phyloP scores from a whole-genome alignment of 805 yeast species.

The Jamesozyma rosinii region DNA sequence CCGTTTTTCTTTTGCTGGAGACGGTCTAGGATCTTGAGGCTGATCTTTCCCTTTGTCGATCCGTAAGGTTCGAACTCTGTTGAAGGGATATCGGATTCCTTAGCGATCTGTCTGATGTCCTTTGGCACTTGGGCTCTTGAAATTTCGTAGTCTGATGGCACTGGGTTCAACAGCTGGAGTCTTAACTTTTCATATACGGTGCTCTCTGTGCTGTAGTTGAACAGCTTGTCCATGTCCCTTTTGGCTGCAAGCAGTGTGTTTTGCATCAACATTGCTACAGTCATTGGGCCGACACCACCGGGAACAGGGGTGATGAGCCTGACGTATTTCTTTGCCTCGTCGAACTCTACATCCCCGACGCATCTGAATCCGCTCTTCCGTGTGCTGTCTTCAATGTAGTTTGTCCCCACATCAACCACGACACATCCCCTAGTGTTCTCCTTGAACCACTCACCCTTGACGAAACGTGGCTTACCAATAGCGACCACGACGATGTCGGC shows the following conservation, averaged over 20 bases:
- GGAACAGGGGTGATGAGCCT: constrained; percentile 75
- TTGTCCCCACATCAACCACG: constrained; percentile 78
- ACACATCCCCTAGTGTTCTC: constrained; percentile 41
- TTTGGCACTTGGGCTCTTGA: constrained; percentile 70
- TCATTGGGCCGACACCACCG: constrained; percentile 91
- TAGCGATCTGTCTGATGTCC: constrained; percentile 56
- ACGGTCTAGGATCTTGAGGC: constrained; percentile 53
- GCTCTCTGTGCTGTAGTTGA: constrained; percentile 6
- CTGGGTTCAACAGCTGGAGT: constrained; percentile 51
- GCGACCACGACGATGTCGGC: constrained; percentile 87
- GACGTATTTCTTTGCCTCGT: constrained; percentile 34
- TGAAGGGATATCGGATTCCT: constrained; percentile 57
- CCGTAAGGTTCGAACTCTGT: constrained; percentile 70
- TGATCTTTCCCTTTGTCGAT: constrained; percentile 67
- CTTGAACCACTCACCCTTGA: constrained; percentile 62
- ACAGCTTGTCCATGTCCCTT: constrained; percentile 26
- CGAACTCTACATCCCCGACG: constrained; percentile 73
- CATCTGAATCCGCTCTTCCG: constrained; percentile 61
- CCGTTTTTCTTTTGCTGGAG: constrained; percentile 57
- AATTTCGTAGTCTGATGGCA: constrained; percentile 73
- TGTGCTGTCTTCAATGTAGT: constrained; percentile 56
- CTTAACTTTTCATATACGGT: constrained; percentile 42
- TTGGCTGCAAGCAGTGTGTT: constrained; percentile 66
- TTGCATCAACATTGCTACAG: constrained; percentile 71
- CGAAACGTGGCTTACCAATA: constrained; percentile 60